A percentile compares a stretch with the other conserved stretches of the same genome.
These are phyloP conservation scores for Entomortierella chlamydospora DNA, from an alignment of 192 early-diverging fungal genomes.

Conservation along the genomic window DNA sequence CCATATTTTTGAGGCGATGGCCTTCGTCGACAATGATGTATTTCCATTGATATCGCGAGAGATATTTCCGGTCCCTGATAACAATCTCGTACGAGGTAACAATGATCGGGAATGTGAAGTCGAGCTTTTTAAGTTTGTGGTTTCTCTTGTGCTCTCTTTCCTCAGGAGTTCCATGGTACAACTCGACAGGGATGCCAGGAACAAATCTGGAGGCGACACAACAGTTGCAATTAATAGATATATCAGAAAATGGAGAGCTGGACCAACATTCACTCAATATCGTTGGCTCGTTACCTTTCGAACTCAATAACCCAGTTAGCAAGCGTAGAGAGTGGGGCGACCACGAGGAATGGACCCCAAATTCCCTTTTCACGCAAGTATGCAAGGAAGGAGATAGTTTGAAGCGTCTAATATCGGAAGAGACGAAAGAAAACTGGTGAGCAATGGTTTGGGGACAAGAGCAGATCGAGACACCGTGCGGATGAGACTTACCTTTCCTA, in stretches of 20 bases:
- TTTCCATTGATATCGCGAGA: conserved; percentile 84
- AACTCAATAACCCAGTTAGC: conserved; percentile 95
- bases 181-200: conserved; percentile 79
- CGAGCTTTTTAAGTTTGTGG: conserved; percentile 71
- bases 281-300: conserved; percentile 61
- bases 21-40: conserved; percentile 97
- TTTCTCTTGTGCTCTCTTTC: conserved; percentile 78
- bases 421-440: neutral
- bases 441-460: neutral
- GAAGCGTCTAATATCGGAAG: conserved; percentile 76
- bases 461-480: neutral
- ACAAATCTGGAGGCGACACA: conserved; percentile 73
- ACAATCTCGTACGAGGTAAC: conserved; percentile 93
- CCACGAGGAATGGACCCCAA: conserved; percentile 90
- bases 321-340: conserved; percentile 90
- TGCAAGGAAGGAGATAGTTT: conserved; percentile 92
- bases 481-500: conserved; percentile 73
- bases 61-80: conserved; percentile 83
- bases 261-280: neutral
- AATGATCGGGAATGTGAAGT: conserved; percentile 81
- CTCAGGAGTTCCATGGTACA: conserved; percentile 86
- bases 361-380: conserved; percentile 82
- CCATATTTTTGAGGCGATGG: conserved; percentile 96
- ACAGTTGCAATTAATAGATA: neutral
- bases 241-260: neutral